Evolutionary conservation across 129 eudicot genomes (phyloP).

Genomic region (Tagetes patula): DNA sequence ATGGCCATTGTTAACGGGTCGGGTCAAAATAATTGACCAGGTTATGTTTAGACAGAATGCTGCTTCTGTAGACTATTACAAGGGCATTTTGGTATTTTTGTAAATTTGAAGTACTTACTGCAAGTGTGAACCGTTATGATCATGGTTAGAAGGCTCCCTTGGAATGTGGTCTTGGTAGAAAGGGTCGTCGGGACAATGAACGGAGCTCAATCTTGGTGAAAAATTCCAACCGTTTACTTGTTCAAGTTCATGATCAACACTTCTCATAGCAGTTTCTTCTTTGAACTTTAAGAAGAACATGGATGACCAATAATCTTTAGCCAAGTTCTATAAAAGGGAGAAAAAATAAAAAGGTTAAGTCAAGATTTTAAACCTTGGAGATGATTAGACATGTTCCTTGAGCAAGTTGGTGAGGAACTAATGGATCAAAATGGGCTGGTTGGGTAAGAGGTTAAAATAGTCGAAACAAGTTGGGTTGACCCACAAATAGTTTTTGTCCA

Average conservation of each 20-base stretch:
- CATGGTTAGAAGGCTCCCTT: conserved; percentile 28
- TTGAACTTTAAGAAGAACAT: conserved; percentile 61
- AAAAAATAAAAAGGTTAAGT: not conserved
- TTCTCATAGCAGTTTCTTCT: conserved; percentile 57
- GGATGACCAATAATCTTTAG: conserved; percentile 85
- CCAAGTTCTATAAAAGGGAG: conserved; percentile 54
- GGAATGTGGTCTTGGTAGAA: conserved; percentile 68
- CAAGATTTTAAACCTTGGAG: not conserved
- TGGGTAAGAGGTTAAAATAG: not conserved
- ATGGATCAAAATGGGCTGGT: not conserved
- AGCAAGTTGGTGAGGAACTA: not conserved
- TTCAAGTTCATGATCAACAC: conserved; percentile 53
- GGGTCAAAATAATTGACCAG: not conserved
- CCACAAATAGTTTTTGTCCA: not conserved
- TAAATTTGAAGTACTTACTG: not conserved
- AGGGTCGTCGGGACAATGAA: conserved; percentile 77
- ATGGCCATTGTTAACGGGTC: not conserved
- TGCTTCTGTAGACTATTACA: not conserved
- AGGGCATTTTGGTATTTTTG: conserved; percentile 13
- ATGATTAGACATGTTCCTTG: not conserved
- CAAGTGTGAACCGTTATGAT: conserved; percentile 26
- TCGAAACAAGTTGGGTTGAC: not conserved
- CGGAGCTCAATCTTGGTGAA: conserved; percentile 76
- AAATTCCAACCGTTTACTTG: conserved; percentile 53
- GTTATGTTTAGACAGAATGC: not conserved